Evolutionary conservation across 768 basidiomycete genomes (phyloP).

Genomic region (Tulasnella sp.): DNA sequence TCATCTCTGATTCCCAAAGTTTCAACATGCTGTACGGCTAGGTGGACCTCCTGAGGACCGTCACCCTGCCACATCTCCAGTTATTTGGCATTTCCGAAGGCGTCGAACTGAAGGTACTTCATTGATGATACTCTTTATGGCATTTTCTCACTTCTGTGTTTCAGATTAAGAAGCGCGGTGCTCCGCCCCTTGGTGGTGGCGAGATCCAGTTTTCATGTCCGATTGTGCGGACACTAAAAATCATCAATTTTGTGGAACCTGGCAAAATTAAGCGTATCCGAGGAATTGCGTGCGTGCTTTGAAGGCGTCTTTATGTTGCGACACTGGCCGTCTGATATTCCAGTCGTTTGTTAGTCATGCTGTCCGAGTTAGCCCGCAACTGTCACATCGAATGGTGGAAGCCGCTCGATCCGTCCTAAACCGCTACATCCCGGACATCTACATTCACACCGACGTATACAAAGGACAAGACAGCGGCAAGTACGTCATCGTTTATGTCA

Average conservation of each 20-base stretch:
- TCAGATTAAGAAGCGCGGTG: constrained; percentile 94
- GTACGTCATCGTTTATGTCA: constrained; percentile 47
- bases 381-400: constrained; percentile 97
- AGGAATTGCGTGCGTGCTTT: constrained; percentile 76
- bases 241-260: constrained; percentile 83
- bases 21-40: constrained; percentile 33
- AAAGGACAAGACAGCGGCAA: constrained; percentile 97
- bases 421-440: constrained; percentile 95
- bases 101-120: constrained; percentile 70
- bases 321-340: constrained; percentile 7
- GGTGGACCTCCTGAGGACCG: constrained; percentile 86
- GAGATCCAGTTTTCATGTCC: constrained; percentile 94
- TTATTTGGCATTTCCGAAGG: constrained; percentile 87
- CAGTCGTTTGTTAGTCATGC: constrained; percentile 62
- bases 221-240: constrained; percentile 84
- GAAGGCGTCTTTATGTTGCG: neutral
- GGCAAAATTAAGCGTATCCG: constrained; percentile 93
- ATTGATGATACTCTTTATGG: neutral
- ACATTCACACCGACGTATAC: constrained; percentile 97
- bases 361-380: constrained; percentile 93
- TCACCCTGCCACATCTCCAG: constrained; percentile 85
- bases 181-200: constrained; percentile 86
- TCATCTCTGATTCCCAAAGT: neutral
- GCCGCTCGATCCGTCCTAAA: constrained; percentile 88
- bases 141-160: neutral